Evolutionary conservation across 2,329 filamentous ascomycete genomes (phyloP).

Genomic region (Torrubiellomyces zombiae): DNA sequence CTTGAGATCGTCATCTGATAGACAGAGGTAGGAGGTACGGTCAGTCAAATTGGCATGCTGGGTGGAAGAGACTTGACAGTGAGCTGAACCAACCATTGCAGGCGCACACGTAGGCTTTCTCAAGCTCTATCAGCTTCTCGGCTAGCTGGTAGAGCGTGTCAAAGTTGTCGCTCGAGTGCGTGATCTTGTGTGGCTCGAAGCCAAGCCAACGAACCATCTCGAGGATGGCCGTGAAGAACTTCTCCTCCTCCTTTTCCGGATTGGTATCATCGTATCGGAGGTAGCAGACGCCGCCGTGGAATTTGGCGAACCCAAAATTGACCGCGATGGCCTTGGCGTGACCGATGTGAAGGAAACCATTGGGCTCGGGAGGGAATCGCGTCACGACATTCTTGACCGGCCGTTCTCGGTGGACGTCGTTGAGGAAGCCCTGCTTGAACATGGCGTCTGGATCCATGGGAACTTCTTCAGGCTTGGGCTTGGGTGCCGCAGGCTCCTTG

Average conservation of each 20-base stretch:
- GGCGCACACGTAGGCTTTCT: constrained; percentile 65
- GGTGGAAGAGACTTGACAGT: background rate
- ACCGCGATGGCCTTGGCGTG: constrained; percentile 92
- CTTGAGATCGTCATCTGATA: constrained; percentile 58
- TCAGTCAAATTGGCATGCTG: no score
- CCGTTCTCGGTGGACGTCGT: constrained; percentile 53
- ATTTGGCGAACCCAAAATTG: constrained; percentile 87
- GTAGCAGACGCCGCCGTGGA: constrained; percentile 46
- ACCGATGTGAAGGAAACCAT: constrained; percentile 84
- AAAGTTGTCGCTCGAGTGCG: constrained; percentile 79
- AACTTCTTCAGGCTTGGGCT: constrained; percentile 18
- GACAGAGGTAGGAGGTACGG: no score
- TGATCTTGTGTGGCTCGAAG: constrained; percentile 34
- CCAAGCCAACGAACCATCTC: constrained; percentile 79
- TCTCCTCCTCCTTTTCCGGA: constrained; percentile 79
- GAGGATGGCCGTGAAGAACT: constrained; percentile 76
- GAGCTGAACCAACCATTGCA: constrained; percentile 62
- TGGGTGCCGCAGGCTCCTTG: constrained; percentile 17
- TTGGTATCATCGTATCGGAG: constrained; percentile 81
- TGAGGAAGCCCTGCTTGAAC: constrained; percentile 67
- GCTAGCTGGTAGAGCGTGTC: constrained; percentile 68
- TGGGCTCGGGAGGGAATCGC: constrained; percentile 74
- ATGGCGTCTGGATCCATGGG: constrained; percentile 43
- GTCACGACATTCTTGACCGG: constrained; percentile 47
- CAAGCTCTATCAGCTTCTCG: constrained; percentile 59